Conservation (phyloP, 1,139 yeast genomes). For the Arxiozyma bovina region DNA sequence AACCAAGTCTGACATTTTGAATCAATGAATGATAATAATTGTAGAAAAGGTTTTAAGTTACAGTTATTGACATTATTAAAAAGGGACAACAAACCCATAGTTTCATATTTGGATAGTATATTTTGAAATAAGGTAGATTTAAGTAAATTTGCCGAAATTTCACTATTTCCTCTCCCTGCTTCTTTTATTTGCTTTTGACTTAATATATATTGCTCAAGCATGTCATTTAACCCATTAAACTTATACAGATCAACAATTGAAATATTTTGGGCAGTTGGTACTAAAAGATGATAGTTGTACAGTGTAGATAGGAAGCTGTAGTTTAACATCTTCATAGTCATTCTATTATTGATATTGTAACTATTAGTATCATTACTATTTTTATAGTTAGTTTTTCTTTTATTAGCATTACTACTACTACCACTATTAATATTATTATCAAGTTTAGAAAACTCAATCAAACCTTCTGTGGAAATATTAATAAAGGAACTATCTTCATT, state of each 20-base stretch:
- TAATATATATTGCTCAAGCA: neutral
- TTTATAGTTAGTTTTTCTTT: too few relatives aligned
- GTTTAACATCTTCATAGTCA: neutral
- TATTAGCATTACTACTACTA: too few relatives aligned
- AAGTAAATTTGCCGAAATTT: neutral
- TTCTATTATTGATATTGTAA: neutral
- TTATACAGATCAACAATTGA: neutral
- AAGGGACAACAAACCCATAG: neutral
- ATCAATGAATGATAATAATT: neutral
- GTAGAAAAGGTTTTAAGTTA: neutral
- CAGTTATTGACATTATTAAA: neutral
- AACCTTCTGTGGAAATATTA: neutral
- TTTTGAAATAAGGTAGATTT: neutral
- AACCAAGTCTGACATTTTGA: neutral
- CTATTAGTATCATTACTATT: too few relatives aligned
- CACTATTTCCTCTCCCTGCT: neutral
- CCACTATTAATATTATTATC: neutral
- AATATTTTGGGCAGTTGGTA: neutral
- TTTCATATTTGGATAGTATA: neutral
- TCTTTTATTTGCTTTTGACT: neutral
- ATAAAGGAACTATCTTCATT: neutral
- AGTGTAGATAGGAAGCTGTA: neutral
- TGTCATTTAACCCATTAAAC: neutral
- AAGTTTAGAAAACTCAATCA: neutral
- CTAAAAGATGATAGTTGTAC: neutral